phyloP scores from a whole-genome alignment of 495 filamentous ascomycete species.

The Penicillium psychrofluorescens region DNA sequence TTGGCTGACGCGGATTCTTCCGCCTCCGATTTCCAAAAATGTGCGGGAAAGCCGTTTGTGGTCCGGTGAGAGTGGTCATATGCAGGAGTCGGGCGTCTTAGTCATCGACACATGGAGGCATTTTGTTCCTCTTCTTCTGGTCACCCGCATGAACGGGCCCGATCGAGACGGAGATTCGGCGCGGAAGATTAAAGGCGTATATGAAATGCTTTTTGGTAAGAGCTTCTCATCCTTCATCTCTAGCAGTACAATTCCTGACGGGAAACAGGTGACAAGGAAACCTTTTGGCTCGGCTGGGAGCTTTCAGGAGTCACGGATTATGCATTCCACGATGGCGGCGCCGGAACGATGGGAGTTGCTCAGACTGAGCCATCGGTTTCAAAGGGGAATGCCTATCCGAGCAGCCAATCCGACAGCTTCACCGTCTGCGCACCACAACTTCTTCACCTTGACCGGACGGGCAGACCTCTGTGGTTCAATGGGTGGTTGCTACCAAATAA shows the following conservation, averaged over 20 bases:
- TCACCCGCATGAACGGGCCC: conserved; percentile 21
- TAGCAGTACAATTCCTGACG: too few species aligned
- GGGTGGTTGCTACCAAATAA: conserved; percentile 21
- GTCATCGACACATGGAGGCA: conserved; percentile 19
- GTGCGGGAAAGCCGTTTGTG: conserved; percentile 12
- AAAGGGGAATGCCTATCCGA: too few species aligned
- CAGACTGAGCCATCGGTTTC: not conserved
- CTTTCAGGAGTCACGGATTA: conserved; percentile 16
- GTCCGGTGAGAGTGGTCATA: conserved; percentile 17
- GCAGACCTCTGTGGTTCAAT: conserved; percentile 25
- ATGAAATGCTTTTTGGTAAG: conserved; percentile 23
- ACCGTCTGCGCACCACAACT: conserved; percentile 21
- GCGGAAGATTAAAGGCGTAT: conserved; percentile 7
- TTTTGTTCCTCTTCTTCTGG: conserved; percentile 18
- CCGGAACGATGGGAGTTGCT: conserved; percentile 11
- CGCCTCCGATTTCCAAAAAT: conserved; percentile 10
- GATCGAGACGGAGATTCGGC: conserved; percentile 15
- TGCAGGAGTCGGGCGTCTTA: conserved; percentile 25
- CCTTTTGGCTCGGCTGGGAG: conserved; percentile 22
- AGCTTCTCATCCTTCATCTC: not conserved
- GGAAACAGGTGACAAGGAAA: conserved; percentile 19
- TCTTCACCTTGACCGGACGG: conserved; percentile 14
- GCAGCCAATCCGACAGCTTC: not conserved
- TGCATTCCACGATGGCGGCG: conserved; percentile 16
- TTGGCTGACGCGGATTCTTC: conserved; percentile 14